Evolutionary conservation across 2,329 filamentous ascomycete species (phyloP).

Genomic region (Sarocladium oryzae): DNA sequence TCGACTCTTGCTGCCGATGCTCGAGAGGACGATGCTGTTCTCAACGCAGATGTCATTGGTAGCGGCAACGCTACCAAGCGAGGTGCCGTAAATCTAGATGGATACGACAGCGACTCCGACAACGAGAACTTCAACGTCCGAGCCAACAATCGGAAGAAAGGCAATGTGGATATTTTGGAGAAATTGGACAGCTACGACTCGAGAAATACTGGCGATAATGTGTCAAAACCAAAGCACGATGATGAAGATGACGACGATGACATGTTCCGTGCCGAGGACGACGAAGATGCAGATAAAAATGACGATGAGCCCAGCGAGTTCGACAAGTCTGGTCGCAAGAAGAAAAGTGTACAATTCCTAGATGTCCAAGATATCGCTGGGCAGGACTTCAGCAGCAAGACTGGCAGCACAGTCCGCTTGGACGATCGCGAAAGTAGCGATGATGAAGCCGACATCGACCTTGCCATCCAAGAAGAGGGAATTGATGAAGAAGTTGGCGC

Average conservation of each 20-base stretch:
- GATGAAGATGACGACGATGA: slow-evolving; percentile 60
- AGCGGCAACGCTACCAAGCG: slow-evolving; percentile 73
- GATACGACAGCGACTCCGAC: slow-evolving; percentile 90
- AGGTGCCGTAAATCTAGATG: slow-evolving; percentile 91
- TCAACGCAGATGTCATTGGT: slow-evolving; percentile 91
- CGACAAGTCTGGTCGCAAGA: slow-evolving; percentile 46
- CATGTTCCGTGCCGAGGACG: slow-evolving; percentile 76
- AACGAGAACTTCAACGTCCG: slow-evolving; percentile 82
- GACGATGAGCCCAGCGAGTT: slow-evolving; percentile 27
- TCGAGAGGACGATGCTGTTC: slow-evolving; percentile 61
- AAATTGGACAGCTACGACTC: slow-evolving; percentile 49
- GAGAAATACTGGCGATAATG: slow-evolving; percentile 28
- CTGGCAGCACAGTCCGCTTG: slow-evolving; percentile 64
- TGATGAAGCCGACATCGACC: slow-evolving; percentile 63
- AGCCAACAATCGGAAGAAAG: slow-evolving; percentile 52
- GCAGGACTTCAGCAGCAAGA: slow-evolving; percentile 66
- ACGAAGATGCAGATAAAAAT: slow-evolving; percentile 29
- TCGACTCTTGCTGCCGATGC: slow-evolving; percentile 83
- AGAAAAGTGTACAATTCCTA: slow-evolving; percentile 55
- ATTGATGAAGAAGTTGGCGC: slow-evolving; percentile 86
- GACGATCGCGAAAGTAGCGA: slow-evolving; percentile 51
- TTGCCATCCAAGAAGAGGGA: slow-evolving; percentile 65
- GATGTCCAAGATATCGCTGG: slow-evolving; percentile 65
- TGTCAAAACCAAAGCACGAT: slow-evolving; percentile 22
- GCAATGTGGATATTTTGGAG: slow-evolving; percentile 43